These are phyloP conservation scores for Acephala macrosclerotiorum DNA, from an alignment of 2,329 filamentous ascomycete species.

Conservation along the genomic window DNA sequence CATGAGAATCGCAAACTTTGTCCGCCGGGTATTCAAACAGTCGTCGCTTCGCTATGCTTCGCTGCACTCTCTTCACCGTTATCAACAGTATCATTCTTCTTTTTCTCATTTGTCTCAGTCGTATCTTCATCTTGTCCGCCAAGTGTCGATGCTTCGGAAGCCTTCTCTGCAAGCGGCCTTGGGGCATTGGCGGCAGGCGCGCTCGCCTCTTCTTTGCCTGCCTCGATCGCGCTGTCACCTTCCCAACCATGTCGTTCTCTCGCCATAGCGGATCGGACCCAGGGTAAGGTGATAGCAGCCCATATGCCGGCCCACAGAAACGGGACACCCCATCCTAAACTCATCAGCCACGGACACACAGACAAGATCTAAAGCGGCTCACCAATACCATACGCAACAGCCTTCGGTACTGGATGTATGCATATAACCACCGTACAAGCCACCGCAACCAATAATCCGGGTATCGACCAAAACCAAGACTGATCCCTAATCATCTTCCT, in stretches of 20 bases:
- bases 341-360: slow-evolving; percentile 9
- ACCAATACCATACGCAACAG: slow-evolving; percentile 34
- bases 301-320: slow-evolving; percentile 35
- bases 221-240: slow-evolving; percentile 16
- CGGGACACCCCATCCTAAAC: slow-evolving; percentile 33
- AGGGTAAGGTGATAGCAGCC: slow-evolving; percentile 32
- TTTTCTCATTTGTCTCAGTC: background rate
- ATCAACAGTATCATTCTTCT: background rate
- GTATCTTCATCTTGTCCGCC: background rate
- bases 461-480: slow-evolving; percentile 52
- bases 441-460: slow-evolving; percentile 47
- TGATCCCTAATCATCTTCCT: slow-evolving; percentile 50
- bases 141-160: background rate
- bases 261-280: slow-evolving; percentile 29
- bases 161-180: slow-evolving; percentile 3
- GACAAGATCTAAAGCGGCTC: slow-evolving; percentile 9
- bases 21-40: background rate
- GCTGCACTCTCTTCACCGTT: background rate
- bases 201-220: background rate
- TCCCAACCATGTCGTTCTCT: slow-evolving; percentile 29
- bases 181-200: background rate
- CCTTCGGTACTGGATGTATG: slow-evolving; percentile 27
- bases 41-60: background rate
- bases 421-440: slow-evolving; percentile 43
- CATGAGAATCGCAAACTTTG: background rate